Evolutionary conservation across 805 yeast genomes (phyloP).

Genomic region (Metschnikowia amazonensis): DNA sequence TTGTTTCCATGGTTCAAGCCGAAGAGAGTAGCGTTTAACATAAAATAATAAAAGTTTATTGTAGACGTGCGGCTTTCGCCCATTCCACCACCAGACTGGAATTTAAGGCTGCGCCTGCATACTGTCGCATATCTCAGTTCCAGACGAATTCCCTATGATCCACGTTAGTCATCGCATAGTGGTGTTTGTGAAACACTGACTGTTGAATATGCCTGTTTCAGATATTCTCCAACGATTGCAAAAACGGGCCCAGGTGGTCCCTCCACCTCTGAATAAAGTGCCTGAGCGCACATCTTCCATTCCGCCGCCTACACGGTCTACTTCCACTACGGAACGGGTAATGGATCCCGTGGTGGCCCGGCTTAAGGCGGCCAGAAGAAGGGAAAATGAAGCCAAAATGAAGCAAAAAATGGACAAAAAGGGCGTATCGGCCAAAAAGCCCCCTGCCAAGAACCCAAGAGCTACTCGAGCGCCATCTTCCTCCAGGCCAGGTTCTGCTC

Average conservation of each 20-base stretch:
- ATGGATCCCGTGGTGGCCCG: slow-evolving; percentile 70
- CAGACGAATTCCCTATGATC: background rate
- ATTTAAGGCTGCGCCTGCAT: background rate
- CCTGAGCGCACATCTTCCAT: background rate
- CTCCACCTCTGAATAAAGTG: background rate
- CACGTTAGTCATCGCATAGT: background rate
- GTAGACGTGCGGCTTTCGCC: background rate
- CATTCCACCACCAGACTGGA: too few species aligned
- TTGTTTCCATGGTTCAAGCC: slow-evolving; percentile 12
- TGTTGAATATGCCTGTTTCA: slow-evolving; percentile 25
- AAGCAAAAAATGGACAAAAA: slow-evolving; percentile 31
- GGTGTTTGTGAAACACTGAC: background rate
- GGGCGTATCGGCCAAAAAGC: slow-evolving; percentile 27
- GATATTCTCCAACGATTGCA: slow-evolving; percentile 30
- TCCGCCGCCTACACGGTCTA: background rate
- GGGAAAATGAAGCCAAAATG: slow-evolving; percentile 47
- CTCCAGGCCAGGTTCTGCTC: background rate
- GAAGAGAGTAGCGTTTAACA: background rate
- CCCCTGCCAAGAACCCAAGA: background rate
- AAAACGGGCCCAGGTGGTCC: slow-evolving; percentile 9
- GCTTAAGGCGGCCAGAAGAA: slow-evolving; percentile 60
- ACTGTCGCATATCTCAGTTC: background rate
- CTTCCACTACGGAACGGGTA: slow-evolving; percentile 17
- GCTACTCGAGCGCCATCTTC: background rate
- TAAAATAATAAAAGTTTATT: background rate